Evolutionary conservation across 352 stramenopile species (phyloP).

Genomic region (Pythium utonaiense): DNA sequence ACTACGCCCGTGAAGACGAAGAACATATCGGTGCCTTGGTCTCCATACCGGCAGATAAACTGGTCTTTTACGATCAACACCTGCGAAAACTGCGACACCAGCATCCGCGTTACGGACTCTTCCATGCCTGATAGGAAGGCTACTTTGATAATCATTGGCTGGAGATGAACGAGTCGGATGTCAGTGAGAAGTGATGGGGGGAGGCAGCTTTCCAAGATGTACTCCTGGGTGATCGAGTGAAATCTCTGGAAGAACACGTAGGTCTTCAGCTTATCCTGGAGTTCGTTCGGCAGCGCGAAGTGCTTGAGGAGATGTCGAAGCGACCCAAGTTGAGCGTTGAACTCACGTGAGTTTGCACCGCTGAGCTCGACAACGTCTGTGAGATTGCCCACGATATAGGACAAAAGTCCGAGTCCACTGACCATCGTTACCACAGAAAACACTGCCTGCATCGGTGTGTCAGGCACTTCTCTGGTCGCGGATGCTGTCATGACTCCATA

Average conservation of each 20-base stretch:
- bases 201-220: constrained; percentile 51
- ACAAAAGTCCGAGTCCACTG: constrained; percentile 39
- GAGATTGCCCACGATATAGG: constrained; percentile 59
- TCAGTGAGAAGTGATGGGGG: constrained; percentile 64
- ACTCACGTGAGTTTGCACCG: constrained; percentile 46
- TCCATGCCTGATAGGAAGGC: constrained; percentile 58
- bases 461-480: constrained; percentile 32
- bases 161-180: constrained; percentile 60
- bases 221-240: constrained; percentile 71
- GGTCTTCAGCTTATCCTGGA: constrained; percentile 58
- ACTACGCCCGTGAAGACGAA: constrained; percentile 69
- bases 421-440: constrained; percentile 50
- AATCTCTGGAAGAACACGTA: constrained; percentile 69
- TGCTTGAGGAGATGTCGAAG: constrained; percentile 50
- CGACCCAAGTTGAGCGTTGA: constrained; percentile 53
- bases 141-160: constrained; percentile 70
- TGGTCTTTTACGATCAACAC: constrained; percentile 56
- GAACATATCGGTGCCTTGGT: constrained; percentile 73
- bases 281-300: constrained; percentile 39
- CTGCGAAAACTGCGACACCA: constrained; percentile 67
- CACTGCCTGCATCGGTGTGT: constrained; percentile 36
- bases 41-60: constrained; percentile 55
- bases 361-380: constrained; percentile 53
- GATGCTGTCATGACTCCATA: constrained; percentile 58
- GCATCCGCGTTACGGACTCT: constrained; percentile 53